Evolutionary conservation across 129 eudicot genomes (phyloP), one percentile per base, ranked within the genome.

Genomic region (Kitagawia praeruptora): DNA sequence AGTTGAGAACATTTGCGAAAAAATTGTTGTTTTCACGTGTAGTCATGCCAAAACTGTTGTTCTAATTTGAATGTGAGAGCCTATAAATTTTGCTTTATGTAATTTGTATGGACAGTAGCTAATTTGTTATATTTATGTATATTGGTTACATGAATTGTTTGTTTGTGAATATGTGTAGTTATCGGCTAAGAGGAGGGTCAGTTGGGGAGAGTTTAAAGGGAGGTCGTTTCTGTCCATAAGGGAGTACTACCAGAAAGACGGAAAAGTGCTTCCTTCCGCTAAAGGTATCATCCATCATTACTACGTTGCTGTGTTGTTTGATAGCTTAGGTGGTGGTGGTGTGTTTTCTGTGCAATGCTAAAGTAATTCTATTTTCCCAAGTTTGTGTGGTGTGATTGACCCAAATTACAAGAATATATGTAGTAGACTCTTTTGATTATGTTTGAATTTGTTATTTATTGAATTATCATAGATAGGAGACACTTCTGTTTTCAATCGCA

Each of bases 181-280:
- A 77, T 88, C 97, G 0, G 79, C 83, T 42, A 95, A 89, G 85
- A 90, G 99, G 85, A 87, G 96, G 81, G 97, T 95, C 81, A 95
- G 96, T 18, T 48, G 92, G 41, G 80, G 89, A 40, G 99, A 95
- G 71, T 95, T 95, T 56, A 90, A 67, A 82, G 97, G 99, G 58
- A 95, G 78, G 81, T 88, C 80, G 18, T 86, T 89, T 89, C 91
- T 95, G 82, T 95, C 99, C 14, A 89, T 95, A 46, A 92, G 99
- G 87, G 99, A 95, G 86, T 95, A 87, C 84, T 95, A 90, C 81
- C 81, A 75, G 31, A 95, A 79, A 80, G 97, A 87, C 77, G 96
- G 94, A 84, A 90, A 92, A 87, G 93, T 87, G 85, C 93, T 89
- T 76, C 99, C 99, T 56, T 79, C 93, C 77, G 48, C 93, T 70